A percentile compares a stretch with the other conserved stretches of the same genome.
Evolutionary conservation across 129 eudicot species (phyloP).

Genomic region (carrot (Daucus carota)): DNA sequence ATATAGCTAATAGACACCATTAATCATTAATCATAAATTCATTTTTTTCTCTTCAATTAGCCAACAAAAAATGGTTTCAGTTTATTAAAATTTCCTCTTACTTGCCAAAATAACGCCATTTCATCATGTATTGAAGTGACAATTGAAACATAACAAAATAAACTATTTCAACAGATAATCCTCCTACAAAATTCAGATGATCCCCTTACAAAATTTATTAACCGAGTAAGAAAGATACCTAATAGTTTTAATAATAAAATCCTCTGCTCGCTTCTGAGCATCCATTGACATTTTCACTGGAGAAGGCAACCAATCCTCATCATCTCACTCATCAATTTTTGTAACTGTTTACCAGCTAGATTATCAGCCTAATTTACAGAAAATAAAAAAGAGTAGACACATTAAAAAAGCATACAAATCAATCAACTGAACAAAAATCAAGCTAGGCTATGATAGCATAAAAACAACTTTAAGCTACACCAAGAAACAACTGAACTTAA

Average conservation of each 20-base stretch:
- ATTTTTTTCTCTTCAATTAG: too few relatives aligned
- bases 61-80: too few relatives aligned
- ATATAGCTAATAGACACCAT: too few relatives aligned
- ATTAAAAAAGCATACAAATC: not conserved
- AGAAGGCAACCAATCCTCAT: conserved; percentile 68
- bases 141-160: not conserved
- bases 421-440: not conserved
- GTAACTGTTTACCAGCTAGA: conserved; percentile 23
- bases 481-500: conserved; percentile 21
- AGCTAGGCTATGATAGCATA: not conserved
- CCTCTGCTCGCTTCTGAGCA: conserved; percentile 25
- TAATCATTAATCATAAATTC: too few relatives aligned
- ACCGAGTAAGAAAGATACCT: conserved; percentile 31
- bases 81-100: too few relatives aligned
- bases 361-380: conserved; percentile 31
- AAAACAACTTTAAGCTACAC: not conserved
- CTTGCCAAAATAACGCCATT: too few relatives aligned
- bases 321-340: conserved; percentile 35
- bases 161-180: not conserved
- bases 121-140: not conserved
- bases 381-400: not conserved
- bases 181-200: too few relatives aligned
- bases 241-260: conserved; percentile 52
- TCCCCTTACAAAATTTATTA: too few relatives aligned
- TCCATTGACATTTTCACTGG: conserved; percentile 42